These are phyloP conservation scores for Coniferiporia sulphurascens DNA, from an alignment of 1,284 basidiomycete species.

Conservation along the genomic window DNA sequence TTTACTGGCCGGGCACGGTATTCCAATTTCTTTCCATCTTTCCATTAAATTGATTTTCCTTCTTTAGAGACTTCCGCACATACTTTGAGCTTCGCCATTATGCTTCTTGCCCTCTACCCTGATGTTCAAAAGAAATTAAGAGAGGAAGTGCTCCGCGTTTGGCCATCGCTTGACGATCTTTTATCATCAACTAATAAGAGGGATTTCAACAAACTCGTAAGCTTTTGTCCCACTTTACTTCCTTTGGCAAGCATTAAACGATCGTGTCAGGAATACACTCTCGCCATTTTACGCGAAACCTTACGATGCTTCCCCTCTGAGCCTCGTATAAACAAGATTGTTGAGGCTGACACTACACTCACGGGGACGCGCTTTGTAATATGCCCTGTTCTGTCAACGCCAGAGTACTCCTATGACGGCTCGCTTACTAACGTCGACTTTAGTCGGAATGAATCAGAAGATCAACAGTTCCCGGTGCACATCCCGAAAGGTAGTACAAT, in stretches of 20 bases:
- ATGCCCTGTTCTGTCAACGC: too few species aligned
- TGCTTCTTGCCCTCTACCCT: slow-evolving; percentile 31
- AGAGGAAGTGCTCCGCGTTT: slow-evolving; percentile 26
- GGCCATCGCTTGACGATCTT: slow-evolving; percentile 19
- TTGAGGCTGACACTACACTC: slow-evolving; percentile 31
- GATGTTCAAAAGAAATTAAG: slow-evolving; percentile 31
- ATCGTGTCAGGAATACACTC: slow-evolving; percentile 21
- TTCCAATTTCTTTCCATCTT: background rate
- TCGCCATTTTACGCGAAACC: slow-evolving; percentile 32
- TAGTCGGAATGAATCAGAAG: slow-evolving; percentile 24
- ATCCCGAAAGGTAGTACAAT: slow-evolving; percentile 37
- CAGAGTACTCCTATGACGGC: slow-evolving; percentile 2
- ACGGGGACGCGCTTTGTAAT: slow-evolving; percentile 30
- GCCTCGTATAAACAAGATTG: slow-evolving; percentile 38
- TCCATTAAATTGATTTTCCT: background rate
- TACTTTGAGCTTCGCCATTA: slow-evolving; percentile 31
- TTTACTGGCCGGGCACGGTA: slow-evolving; percentile 10
- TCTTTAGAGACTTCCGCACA: slow-evolving; percentile 32
- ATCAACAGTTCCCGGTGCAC: slow-evolving; percentile 30
- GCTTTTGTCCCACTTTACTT: slow-evolving; percentile 6
- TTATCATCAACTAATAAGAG: slow-evolving; percentile 17
- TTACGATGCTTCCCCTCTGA: slow-evolving; percentile 32
- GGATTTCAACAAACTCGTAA: slow-evolving; percentile 25
- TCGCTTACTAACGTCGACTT: slow-evolving; percentile 7
- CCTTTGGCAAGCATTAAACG: background rate